Evolutionary conservation across 495 filamentous ascomycete species (phyloP).

Genomic region (Sabuloglossum arenarium): DNA sequence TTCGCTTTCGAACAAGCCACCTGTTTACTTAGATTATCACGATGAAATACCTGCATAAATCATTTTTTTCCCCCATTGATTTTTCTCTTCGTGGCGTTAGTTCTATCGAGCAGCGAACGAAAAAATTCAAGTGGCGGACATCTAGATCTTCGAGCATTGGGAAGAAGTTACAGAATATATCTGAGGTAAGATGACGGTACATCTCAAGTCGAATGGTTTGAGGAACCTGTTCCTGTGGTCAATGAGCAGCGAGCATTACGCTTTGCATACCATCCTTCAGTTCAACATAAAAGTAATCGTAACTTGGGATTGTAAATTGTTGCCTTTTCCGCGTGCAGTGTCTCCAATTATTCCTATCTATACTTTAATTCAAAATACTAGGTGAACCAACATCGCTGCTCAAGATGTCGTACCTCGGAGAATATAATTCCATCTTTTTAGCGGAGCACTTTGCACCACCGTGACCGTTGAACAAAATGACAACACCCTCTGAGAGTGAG

Average conservation of each 20-base stretch:
- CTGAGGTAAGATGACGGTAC: neutral
- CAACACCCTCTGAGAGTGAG: neutral
- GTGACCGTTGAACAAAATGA: neutral
- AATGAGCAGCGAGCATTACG: neutral
- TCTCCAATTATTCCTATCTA: neutral
- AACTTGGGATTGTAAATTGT: neutral
- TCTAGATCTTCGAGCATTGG: neutral
- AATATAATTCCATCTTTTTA: too few species aligned
- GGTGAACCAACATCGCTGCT: too few species aligned
- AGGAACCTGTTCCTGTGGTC: neutral
- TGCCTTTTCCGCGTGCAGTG: neutral
- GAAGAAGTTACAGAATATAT: neutral
- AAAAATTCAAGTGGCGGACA: neutral
- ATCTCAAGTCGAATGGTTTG: neutral
- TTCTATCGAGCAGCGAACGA: neutral
- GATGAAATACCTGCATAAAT: slow-evolving; percentile 16
- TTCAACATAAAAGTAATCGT: neutral
- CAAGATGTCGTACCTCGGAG: too few species aligned
- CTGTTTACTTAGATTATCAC: slow-evolving; percentile 4
- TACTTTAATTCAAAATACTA: too few species aligned
- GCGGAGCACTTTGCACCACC: neutral
- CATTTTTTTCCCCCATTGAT: neutral
- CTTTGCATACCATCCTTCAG: neutral
- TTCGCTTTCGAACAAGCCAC: slow-evolving; percentile 1
- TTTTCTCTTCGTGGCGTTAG: neutral